A percentile compares a stretch with the other conserved stretches of the same genome.
Evolutionary conservation across 2,329 filamentous ascomycete species (phyloP).

Genomic region (Clarireedia sp.): DNA sequence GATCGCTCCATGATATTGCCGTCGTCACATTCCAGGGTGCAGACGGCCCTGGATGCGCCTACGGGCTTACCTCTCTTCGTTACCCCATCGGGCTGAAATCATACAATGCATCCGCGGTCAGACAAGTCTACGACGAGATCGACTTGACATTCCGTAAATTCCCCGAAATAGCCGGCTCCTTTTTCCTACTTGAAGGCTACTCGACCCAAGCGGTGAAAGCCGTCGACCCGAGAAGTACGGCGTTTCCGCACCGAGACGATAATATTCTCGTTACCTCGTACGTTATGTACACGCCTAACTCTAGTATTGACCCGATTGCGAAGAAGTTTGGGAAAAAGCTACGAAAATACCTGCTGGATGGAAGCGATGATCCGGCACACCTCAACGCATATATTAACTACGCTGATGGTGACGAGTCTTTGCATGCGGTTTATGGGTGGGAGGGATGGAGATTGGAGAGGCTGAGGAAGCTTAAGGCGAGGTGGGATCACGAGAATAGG

Average conservation of each 20-base stretch:
- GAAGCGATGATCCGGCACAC: not conserved
- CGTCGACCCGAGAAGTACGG: not conserved
- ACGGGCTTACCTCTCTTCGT: not conserved
- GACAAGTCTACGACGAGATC: not conserved
- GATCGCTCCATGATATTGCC: not conserved
- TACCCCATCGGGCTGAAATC: not conserved
- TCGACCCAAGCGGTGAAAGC: slow-evolving; percentile 1
- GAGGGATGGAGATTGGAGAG: slow-evolving; percentile 41
- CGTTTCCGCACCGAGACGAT: not conserved
- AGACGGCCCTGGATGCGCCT: not conserved
- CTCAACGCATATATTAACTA: slow-evolving; percentile 40
- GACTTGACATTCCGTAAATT: not conserved
- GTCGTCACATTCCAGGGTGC: not conserved
- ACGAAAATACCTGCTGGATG: not conserved
- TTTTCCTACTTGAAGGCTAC: slow-evolving; percentile 1
- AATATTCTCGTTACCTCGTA: not conserved
- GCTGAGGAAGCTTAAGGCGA: slow-evolving; percentile 37
- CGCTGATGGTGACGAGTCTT: slow-evolving; percentile 38
- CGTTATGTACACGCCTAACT: not conserved
- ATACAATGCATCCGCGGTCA: not conserved
- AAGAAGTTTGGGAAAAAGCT: not conserved
- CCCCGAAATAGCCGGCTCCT: not conserved
- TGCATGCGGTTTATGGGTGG: slow-evolving; percentile 38
- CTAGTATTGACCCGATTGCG: not conserved
- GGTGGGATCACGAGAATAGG: slow-evolving; percentile 38